Evolutionary conservation across 2,329 filamentous ascomycete genomes (phyloP), one percentile per base, ranked within the genome.

Genomic region (Penicillium polonicum): DNA sequence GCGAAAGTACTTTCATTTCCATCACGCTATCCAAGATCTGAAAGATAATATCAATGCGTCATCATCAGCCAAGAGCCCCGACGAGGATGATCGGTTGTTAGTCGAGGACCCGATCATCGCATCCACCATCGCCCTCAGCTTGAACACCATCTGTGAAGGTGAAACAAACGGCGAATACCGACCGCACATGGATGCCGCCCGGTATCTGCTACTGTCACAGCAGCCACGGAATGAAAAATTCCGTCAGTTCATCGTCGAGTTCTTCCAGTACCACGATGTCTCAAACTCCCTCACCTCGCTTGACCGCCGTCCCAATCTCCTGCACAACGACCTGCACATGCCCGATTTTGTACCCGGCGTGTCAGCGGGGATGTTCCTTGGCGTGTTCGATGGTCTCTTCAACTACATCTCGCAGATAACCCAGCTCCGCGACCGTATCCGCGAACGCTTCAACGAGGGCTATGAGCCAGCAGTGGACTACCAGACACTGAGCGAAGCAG

Each of bases 301-400:
- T 25, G 79, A 82, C 57, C 78, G 81, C 48, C 78, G 79, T 13
- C 80, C 80, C 6, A 74, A 82, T n/a, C 76, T 81, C 17, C 79
- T 83, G 65, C 78, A 79, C 60, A 79, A 80, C 27, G 79, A 83
- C 52, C 80, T 85, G 68, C 76, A 77, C 17, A 74, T 85, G 3
- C 83, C 83, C 2, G 73, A 78, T 29, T 85, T 82, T 66, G 79
- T 83, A 48, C 79, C 82, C 31, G 81, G 83, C 51, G 78, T 81
- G 1, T 79, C 83, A 62, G 82, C 81, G 3, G 83, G 82, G 9
- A 80, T 78, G n/a, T 80, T 96, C 5, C 80, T 96, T 6, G 92
- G 92, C 23, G 88, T 96, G 27, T 86, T 89, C 41, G 91, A 96
- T 67, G 90, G 90, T 1, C 79, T 96, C 2, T 92, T 96, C 70